Base-by-base conservation (phyloP, 2,329 filamentous ascomycete species). In the Exophiala bonariae region DNA sequence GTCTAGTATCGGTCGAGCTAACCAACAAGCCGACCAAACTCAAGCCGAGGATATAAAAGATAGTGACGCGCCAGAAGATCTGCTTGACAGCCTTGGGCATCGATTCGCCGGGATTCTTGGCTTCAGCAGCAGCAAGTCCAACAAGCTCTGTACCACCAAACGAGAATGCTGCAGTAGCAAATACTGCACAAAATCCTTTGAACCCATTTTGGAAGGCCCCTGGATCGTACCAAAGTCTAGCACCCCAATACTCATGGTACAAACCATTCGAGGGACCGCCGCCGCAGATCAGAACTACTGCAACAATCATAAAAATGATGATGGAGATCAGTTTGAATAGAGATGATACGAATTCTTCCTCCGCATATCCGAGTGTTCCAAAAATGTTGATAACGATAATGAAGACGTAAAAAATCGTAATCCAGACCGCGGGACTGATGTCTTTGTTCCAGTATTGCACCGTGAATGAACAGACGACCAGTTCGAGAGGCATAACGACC, bases 361-460 rank as follows among this genome's bases (percentile, higher is more conserved):
- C 88, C 56, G 87, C 88, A 56, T 92, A 93, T 19, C 85, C 86
- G 63, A 87, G 86, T 57, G 95, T 83, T 34, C 89, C 88, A 61
- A 89, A 91, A 49, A 93, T 66, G 63, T 95, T 95, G 68, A 95
- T 91, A 33, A 68, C 56, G 38, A 92, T 74, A 58, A 93, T 89
- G 42, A 82, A 62, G 23, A 81, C 44, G 32, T 91, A 77, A 66
- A 95, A 95, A 30, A 95, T 69, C 39, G 86, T 81, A 35, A 95
- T 87, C 63, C 66, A 66, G n/a, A 66, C 62, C n/a, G 64, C 70
- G 17, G 72, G 54, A 32, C 57, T 60, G 33, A 68, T 54, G 23
- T 66, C 56, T 42, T 43, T 20, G 50, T 54, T 49, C 88, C 88
- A 95, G 63, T 85, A 92, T 16, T 81, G 76, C 42, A 92, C 82